Percentiles rank a stretch among this genome's conserved stretches.
Conservation (phyloP, 164 flowering plant genomes). For the Stephania yunnanensis region DNA sequence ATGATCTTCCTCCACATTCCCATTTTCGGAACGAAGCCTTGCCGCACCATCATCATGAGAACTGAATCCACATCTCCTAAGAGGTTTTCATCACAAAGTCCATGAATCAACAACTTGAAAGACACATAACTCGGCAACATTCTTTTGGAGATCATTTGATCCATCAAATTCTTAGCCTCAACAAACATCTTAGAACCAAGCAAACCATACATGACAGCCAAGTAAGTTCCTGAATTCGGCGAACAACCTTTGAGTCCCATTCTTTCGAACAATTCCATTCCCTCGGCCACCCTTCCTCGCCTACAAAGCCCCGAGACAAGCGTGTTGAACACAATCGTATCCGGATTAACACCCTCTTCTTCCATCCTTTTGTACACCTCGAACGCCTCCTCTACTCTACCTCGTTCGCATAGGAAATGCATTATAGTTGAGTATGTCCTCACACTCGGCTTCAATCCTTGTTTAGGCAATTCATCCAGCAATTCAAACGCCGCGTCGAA, state of each 20-base stretch:
- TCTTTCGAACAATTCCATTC: slow-evolving; percentile 42
- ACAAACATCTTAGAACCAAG: slow-evolving; percentile 39
- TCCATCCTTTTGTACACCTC: slow-evolving; percentile 62
- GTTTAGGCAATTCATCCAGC: slow-evolving; percentile 78
- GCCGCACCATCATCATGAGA: slow-evolving; percentile 58
- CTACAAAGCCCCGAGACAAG: slow-evolving; percentile 73
- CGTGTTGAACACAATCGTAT: slow-evolving; percentile 64
- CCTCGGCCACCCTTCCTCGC: slow-evolving; percentile 51
- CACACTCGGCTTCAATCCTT: slow-evolving; percentile 49
- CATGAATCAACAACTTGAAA: slow-evolving; percentile 51
- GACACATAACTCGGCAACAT: slow-evolving; percentile 62
- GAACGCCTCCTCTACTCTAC: slow-evolving; percentile 67
- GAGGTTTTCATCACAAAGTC: slow-evolving; percentile 46
- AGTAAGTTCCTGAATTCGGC: slow-evolving; percentile 67
- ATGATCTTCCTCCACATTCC: slow-evolving; percentile 68
- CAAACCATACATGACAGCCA: slow-evolving; percentile 66
- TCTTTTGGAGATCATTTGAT: slow-evolving; percentile 38
- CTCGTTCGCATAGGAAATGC: slow-evolving; percentile 51
- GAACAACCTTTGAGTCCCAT: slow-evolving; percentile 71
- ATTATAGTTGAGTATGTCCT: slow-evolving; percentile 70
- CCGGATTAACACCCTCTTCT: slow-evolving; percentile 48
- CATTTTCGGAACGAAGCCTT: slow-evolving; percentile 64
- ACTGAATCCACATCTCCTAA: slow-evolving; percentile 53
- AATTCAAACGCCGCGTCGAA: slow-evolving; percentile 61
- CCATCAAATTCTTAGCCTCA: slow-evolving; percentile 54